These are phyloP conservation scores for Podospora tetraspora DNA, from an alignment of 495 filamentous ascomycete species.

Conservation along the genomic window DNA sequence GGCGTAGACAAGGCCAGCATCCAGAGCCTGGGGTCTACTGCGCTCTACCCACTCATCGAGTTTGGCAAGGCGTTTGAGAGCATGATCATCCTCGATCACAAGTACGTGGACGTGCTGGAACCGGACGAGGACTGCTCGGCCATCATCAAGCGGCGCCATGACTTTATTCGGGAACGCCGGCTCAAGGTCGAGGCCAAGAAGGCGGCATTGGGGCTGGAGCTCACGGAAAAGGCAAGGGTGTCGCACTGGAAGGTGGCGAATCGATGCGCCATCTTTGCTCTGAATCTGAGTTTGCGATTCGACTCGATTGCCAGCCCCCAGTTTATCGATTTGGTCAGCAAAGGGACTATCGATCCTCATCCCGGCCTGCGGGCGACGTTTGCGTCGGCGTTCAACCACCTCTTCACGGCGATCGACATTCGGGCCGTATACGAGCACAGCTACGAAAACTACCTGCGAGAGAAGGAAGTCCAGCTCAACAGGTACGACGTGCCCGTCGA, in stretches of 20 bases:
- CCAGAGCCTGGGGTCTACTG: slow-evolving; percentile 77
- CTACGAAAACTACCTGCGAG: slow-evolving; percentile 76
- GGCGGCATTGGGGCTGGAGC: slow-evolving; percentile 67
- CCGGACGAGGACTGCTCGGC: slow-evolving; percentile 62
- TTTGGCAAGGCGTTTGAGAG: slow-evolving; percentile 79
- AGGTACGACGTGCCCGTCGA: slow-evolving; percentile 73
- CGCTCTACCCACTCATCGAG: slow-evolving; percentile 81
- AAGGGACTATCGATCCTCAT: slow-evolving; percentile 83
- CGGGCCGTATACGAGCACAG: slow-evolving; percentile 80
- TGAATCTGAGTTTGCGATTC: slow-evolving; percentile 83
- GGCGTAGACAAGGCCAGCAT: slow-evolving; percentile 90
- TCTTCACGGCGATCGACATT: slow-evolving; percentile 79
- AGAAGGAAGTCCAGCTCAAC: slow-evolving; percentile 67
- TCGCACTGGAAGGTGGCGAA: slow-evolving; percentile 96
- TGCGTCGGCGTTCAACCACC: slow-evolving; percentile 66
- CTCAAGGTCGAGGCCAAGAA: slow-evolving; percentile 76
- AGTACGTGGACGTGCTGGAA: slow-evolving; percentile 64
- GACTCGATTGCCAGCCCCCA: slow-evolving; percentile 75
- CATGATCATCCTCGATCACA: slow-evolving; percentile 78
- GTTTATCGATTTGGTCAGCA: slow-evolving; percentile 77
- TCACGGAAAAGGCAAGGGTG: slow-evolving; percentile 67
- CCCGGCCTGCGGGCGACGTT: slow-evolving; percentile 80
- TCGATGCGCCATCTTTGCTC: slow-evolving; percentile 78
- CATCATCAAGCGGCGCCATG: slow-evolving; percentile 60
- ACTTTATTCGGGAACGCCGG: slow-evolving; percentile 67